Base-by-base conservation (phyloP, 495 filamentous ascomycete species). In the Tetracladium setigerum region DNA sequence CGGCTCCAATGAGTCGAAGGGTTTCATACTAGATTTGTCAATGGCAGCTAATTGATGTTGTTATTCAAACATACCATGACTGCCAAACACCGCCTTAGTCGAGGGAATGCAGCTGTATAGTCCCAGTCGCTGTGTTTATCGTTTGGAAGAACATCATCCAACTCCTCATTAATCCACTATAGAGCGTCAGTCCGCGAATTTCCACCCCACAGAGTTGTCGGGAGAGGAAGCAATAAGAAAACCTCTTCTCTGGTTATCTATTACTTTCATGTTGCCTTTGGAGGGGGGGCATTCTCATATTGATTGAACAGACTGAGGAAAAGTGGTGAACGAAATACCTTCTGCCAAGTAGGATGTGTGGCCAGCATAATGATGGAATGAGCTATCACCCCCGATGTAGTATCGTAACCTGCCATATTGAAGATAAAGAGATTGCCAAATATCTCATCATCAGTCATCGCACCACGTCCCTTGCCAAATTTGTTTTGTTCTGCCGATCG, bases 371-470 rank as follows among this genome's bases (percentile, higher is more conserved):
- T 60, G 1, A 78, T 41, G 1, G 74, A 66, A 50, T 70, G 75
- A 0, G 69, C 66, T 24, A 79, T 58, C 1, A 66, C 73, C 36
- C 71, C 73, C 0, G 75, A 69, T 0, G 74, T 77, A 0, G 75
- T 77, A 44, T 81, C 75, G 48, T 73, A 72, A 0, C 77, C 77
- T 2, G 77, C 77, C 22, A 70, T 64, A 24, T 63, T 77, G 50
- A 78, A 74, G 4, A 72, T 60, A 41, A 76, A 81, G 16, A 79
- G 67, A 40, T 77, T 77, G 33, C 73, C 73, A 16, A 64, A 70
- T 13, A 77, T 67, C 46, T 74, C 73, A 0, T 69, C 62, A 27
- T 70, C 63, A 7, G 39, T 68, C 38, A 67, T 62, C 2, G 30
- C 19, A 38, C 49, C 13, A 52, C 60, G 27, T 59, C 43, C 30